A percentile compares a stretch with the other conserved stretches of the same genome.
These are phyloP conservation scores for Cladosporium oxysporum DNA, from an alignment of 2,329 filamentous ascomycete species.

Conservation along the genomic window DNA sequence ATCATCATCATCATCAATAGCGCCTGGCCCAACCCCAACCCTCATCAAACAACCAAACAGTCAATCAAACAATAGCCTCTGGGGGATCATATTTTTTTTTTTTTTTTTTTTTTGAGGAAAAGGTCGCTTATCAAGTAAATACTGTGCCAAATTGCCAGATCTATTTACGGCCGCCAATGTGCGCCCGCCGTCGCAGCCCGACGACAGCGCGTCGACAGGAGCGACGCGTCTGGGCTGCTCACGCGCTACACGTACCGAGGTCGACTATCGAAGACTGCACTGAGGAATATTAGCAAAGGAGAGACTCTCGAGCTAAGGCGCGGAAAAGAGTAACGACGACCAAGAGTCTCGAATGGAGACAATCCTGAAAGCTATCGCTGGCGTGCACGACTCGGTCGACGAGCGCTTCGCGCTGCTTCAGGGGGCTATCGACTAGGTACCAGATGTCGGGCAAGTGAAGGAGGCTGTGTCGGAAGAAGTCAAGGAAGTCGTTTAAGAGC, in stretches of 20 bases:
- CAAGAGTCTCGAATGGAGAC: background rate
- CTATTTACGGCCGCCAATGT: background rate
- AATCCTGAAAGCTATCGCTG: background rate
- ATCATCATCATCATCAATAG: no score
- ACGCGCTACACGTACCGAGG: background rate
- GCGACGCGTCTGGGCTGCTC: background rate
- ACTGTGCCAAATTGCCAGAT: background rate
- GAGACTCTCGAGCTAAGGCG: background rate
- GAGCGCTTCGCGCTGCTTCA: background rate
- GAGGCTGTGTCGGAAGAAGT: background rate
- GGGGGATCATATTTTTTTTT: no score
- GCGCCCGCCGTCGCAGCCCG: no score
- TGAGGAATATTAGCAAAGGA: slow-evolving; percentile 2
- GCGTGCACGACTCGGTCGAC: background rate
- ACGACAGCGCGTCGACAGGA: background rate
- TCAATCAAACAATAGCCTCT: no score
- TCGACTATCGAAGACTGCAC: slow-evolving; percentile 6
- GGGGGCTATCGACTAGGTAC: background rate
- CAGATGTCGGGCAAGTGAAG: background rate
- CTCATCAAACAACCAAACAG: no score
- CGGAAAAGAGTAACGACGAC: background rate
- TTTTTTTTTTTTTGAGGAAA: no score
- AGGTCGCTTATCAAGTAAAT: background rate
- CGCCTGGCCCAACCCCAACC: no score
- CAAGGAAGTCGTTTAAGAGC: background rate